Conservation (phyloP, 2,329 filamentous ascomycete species). For the Stachybotrys chartarum region DNA sequence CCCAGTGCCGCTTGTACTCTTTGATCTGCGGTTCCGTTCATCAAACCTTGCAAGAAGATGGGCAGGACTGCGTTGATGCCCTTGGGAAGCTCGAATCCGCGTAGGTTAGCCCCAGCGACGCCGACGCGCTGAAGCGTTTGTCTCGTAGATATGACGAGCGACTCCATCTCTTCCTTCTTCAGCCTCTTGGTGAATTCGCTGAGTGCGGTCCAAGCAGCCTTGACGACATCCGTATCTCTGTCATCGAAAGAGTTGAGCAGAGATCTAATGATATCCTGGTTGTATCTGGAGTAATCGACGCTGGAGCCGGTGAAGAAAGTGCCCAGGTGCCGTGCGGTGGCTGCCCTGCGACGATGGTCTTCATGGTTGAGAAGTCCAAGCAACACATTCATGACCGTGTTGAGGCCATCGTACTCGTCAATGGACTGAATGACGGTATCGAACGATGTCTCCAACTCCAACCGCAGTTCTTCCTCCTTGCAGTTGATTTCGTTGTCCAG, state of each 20-base stretch:
- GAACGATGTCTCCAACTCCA: conserved; percentile 73
- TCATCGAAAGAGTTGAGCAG: conserved; percentile 92
- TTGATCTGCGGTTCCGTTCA: conserved; percentile 93
- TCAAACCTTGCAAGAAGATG: conserved; percentile 94
- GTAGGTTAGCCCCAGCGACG: conserved; percentile 73
- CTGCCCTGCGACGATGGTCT: conserved; percentile 76
- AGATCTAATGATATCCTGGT: conserved; percentile 88
- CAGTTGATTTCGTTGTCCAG: conserved; percentile 85
- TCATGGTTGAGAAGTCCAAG: conserved; percentile 84
- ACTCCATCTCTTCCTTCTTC: conserved; percentile 97
- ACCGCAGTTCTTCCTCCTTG: conserved; percentile 64
- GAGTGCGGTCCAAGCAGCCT: conserved; percentile 81
- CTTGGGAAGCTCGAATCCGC: conserved; percentile 89
- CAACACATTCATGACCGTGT: conserved; percentile 92
- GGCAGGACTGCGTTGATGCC: conserved; percentile 94
- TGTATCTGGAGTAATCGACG: conserved; percentile 91
- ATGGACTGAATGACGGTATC: conserved; percentile 87
- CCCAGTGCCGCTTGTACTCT: conserved; percentile 85
- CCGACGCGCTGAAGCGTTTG: conserved; percentile 84
- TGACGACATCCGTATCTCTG: conserved; percentile 73
- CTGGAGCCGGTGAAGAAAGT: conserved; percentile 77
- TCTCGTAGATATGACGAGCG: conserved; percentile 76
- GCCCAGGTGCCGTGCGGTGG: conserved; percentile 71
- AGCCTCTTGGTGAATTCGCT: conserved; percentile 82
- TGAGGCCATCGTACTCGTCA: conserved; percentile 92